phyloP scores from a whole-genome alignment of 2,329 filamentous ascomycete species.

The Mollisiaceae sp. region DNA sequence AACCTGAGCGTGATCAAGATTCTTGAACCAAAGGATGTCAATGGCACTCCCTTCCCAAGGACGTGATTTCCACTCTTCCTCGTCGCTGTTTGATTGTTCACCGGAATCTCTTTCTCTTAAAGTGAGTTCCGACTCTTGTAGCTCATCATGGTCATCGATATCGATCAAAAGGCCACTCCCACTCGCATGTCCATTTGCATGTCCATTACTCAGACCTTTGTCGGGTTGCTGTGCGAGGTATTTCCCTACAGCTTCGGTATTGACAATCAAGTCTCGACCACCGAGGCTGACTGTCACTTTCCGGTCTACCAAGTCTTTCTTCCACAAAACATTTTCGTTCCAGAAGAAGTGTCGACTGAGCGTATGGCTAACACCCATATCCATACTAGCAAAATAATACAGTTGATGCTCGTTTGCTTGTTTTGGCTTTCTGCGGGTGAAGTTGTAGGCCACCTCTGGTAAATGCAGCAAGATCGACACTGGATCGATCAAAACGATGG shows the following conservation, averaged over 20 bases:
- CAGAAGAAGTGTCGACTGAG: constrained; percentile 65
- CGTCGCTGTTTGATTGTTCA: constrained; percentile 24
- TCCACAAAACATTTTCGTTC: constrained; percentile 65
- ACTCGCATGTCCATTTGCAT: constrained; percentile 10
- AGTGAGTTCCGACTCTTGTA: constrained; percentile 1
- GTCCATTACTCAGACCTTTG: constrained; percentile 18
- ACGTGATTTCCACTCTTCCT: constrained; percentile 41
- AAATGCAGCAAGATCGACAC: constrained; percentile 65
- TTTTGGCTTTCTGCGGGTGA: constrained; percentile 51
- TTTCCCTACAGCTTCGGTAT: constrained; percentile 56
- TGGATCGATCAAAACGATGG: constrained; percentile 62
- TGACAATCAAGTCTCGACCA: constrained; percentile 59
- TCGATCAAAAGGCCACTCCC: constrained; percentile 30
- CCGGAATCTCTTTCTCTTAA: constrained; percentile 35
- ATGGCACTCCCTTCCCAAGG: constrained; percentile 41
- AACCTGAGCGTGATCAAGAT: constrained; percentile 61
- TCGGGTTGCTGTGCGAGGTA: constrained; percentile 49
- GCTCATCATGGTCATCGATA: constrained; percentile 22
- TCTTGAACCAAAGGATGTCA: constrained; percentile 60
- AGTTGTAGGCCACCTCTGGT: constrained; percentile 68
- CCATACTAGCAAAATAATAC: constrained; percentile 64
- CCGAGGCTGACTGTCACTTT: constrained; percentile 55
- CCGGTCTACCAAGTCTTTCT: constrained; percentile 53
- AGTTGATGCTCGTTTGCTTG: constrained; percentile 63
- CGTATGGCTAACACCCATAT: constrained; percentile 63